These are phyloP conservation scores for Naematelia encephala DNA, from an alignment of 768 basidiomycete genomes.

Conservation along the genomic window DNA sequence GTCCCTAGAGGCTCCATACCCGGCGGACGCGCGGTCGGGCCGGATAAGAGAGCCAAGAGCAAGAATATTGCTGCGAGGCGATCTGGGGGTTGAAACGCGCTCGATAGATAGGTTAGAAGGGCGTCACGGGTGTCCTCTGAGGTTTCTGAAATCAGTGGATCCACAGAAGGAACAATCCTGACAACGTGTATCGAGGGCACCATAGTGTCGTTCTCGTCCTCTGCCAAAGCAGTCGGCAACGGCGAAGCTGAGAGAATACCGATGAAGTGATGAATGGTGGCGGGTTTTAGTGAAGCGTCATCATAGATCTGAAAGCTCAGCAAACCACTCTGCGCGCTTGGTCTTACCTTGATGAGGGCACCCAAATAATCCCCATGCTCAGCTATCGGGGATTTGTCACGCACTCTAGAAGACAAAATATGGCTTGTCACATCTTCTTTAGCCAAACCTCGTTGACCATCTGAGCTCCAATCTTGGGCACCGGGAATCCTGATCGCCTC, in stretches of 20 bases:
- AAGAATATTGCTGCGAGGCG: conserved; percentile 35
- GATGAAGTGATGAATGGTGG: conserved; percentile 36
- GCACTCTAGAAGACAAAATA: conserved; percentile 8
- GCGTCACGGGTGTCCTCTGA: conserved; percentile 15
- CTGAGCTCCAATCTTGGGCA: conserved; percentile 31
- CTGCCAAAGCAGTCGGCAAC: conserved; percentile 25
- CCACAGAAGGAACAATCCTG: neutral
- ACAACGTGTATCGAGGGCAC: conserved; percentile 47
- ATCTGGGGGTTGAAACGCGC: conserved; percentile 34
- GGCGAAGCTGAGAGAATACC: conserved; percentile 41
- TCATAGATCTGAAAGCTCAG: conserved; percentile 41
- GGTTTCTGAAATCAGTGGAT: neutral
- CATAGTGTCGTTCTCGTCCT: conserved; percentile 16
- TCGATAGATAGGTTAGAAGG: conserved; percentile 33
- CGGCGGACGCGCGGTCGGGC: conserved; percentile 30
- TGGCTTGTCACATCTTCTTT: neutral
- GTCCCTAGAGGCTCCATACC: conserved; percentile 40
- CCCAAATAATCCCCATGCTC: conserved; percentile 32
- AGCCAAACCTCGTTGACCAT: neutral
- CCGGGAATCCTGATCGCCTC: conserved; percentile 36
- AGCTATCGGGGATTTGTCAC: conserved; percentile 42
- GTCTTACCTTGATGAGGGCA: conserved; percentile 46
- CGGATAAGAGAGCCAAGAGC: conserved; percentile 35
- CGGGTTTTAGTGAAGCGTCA: conserved; percentile 30
- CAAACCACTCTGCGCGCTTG: neutral